Conservation (phyloP, 2,329 filamentous ascomycete species). For the Ascochyta viciae-villosae region DNA sequence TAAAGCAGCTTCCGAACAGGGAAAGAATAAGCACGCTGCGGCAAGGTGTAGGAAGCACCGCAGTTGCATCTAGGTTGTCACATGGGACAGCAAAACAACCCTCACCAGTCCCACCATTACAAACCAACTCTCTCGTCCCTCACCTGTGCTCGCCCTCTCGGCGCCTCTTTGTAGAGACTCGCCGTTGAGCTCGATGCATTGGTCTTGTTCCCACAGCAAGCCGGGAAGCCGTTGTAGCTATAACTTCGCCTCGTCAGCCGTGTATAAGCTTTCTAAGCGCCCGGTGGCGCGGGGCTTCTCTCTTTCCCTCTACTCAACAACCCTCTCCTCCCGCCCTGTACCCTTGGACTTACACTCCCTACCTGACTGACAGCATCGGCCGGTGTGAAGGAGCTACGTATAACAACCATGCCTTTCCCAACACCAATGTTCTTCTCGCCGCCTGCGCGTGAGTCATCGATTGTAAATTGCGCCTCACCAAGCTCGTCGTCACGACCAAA, state of each 20-base stretch:
- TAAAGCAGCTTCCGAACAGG: background rate
- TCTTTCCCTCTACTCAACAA: slow-evolving; percentile 55
- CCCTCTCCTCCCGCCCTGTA: slow-evolving; percentile 47
- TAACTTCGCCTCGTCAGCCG: background rate
- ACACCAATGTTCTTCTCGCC: slow-evolving; percentile 76
- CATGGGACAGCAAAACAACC: background rate
- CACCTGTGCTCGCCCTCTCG: background rate
- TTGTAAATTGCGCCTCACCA: slow-evolving; percentile 86
- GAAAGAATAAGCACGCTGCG: background rate
- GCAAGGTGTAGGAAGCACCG: background rate
- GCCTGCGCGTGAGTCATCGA: slow-evolving; percentile 77
- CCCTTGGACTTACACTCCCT: slow-evolving; percentile 43
- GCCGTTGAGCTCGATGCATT: background rate
- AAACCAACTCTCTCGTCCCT: background rate
- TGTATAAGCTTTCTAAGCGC: slow-evolving; percentile 2
- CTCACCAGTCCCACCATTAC: background rate
- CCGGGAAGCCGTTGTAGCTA: background rate
- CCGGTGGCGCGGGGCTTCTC: slow-evolving; percentile 17
- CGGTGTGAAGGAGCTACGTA: slow-evolving; percentile 75
- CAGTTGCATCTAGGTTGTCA: background rate
- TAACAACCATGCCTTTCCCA: slow-evolving; percentile 73
- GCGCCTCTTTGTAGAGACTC: background rate
- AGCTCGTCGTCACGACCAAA: slow-evolving; percentile 85
- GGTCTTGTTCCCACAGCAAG: background rate
- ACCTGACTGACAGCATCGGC: slow-evolving; percentile 48